phyloP scores from a whole-genome alignment of 2,329 filamentous ascomycete genomes.

The Ascochyta koolunga region DNA sequence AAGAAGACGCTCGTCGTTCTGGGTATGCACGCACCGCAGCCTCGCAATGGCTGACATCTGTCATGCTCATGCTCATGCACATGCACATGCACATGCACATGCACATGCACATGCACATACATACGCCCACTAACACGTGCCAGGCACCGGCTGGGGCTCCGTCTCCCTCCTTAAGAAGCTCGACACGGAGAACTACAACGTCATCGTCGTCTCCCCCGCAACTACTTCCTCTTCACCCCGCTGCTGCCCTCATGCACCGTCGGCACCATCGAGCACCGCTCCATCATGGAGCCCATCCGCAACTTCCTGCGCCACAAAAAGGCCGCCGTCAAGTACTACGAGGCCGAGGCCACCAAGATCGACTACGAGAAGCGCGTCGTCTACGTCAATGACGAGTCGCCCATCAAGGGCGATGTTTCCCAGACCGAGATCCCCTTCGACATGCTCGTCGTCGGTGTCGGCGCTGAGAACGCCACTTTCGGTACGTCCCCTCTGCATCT shows the following conservation, averaged over 20 bases:
- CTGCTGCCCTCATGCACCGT: constrained; percentile 97
- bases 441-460: constrained; percentile 96
- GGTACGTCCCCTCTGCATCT: constrained; percentile 56
- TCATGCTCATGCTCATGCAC: too few relatives aligned
- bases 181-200: constrained; percentile 99
- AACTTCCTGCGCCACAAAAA: constrained; percentile 96
- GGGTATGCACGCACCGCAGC: constrained; percentile 62
- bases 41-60: too few relatives aligned
- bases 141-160: constrained; percentile 95
- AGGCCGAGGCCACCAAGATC: constrained; percentile 95
- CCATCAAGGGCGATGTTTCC: constrained; percentile 81
- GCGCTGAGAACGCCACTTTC: constrained; percentile 98
- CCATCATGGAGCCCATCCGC: constrained; percentile 98
- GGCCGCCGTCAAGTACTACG: constrained; percentile 92
- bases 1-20: constrained; percentile 98
- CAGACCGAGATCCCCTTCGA: constrained; percentile 94
- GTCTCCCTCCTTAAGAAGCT: constrained; percentile 98
- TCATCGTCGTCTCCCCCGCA: constrained; percentile 97
- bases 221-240: constrained; percentile 99
- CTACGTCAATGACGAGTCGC: constrained; percentile 88
- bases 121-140: neutral
- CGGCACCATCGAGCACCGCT: constrained; percentile 96
- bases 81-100: too few relatives aligned
- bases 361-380: constrained; percentile 90
- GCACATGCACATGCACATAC: too few relatives aligned